Base-by-base conservation (phyloP, 176 grass and related monocot genomes). In the Oryza brachyantha region DNA sequence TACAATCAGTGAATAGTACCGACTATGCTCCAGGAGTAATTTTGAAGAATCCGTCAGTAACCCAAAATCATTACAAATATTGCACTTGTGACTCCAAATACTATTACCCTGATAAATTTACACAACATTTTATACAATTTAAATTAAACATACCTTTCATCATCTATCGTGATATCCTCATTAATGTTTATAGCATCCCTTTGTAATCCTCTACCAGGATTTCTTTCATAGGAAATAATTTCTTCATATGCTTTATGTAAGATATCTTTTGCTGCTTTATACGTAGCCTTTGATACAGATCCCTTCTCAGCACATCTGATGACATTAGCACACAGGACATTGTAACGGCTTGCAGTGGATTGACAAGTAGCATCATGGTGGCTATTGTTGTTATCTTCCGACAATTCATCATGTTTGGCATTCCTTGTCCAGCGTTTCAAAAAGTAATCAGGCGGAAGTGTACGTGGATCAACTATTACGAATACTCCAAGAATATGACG, bases 141-240 rank as follows among this genome's bases (percentile, higher is more conserved):
- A 81, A 13, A 80, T 35, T 62, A 77, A 80, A 65, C 35, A 42
- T 83, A 94, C 91, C 95, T 97, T 94, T 83, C 80, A 70, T 97
- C 94, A 87, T 90, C 82, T 61, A 92, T 75, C 2, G 75, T 92
- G 52, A 97, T 89, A 82, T 94, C 95, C 43, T 97, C 92, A 29
- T 97, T 97, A 48, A 97, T 97, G 68, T 97, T 97, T 75, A 94
- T 97, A 38, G 66, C 83, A 81, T 94, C 92, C 74, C 94, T 87
- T 68, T 94, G 94, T 48, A 67, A 77, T 75, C 59, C 87, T 70
- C 64, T 65, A n/a, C 43, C 70, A 67, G 79, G 40, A 86, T 90
- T 89, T 90, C 82, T 94, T 59, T 94, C 95, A 81, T 64, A 91
- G 59, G 79, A 64, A 86, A 97, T 77, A 70, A 97, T 85, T 59